Base-by-base conservation (phyloP, 805 yeast genomes). In the Isabelozyma pseudorhagii region DNA sequence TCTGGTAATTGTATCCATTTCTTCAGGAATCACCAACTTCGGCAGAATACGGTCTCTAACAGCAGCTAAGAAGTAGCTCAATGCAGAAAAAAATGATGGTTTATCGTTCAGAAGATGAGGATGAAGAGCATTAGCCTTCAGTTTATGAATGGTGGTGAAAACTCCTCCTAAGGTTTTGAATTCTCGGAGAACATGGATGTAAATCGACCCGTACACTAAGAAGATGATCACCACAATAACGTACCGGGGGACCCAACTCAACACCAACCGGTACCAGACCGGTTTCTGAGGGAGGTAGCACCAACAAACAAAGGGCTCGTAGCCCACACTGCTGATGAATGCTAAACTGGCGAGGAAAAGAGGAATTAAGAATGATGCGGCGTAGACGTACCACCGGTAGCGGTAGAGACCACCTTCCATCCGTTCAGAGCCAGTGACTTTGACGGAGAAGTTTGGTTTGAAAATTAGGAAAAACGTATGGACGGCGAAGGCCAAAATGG, bases 201-300 rank as follows among this genome's bases (percentile, higher is more conserved):
- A 91, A 46, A 91, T 84, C 38, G 85, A 74, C 45, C 81, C 70
- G 64, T 91, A 91, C 43, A 89, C 81, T 3, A 75, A 63, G 36
- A 88, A 59, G 54, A 92, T 87, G 25, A 78, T 60, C 8, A 87
- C 61, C 50, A 87, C 78, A 48, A 91, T 79, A 50, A 80, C 66
- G 62, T 83, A 90, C 45, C 97, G 75, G 10, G 96, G 91, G 1
- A 83, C 84, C 96, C 96, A 92, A 54, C 90, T 81, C 45, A 91
- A 68, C 1, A 74, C 90, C 39, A 86, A 61, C 50, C 89, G 72
- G 62, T 83, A 85, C 94, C 94, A 90, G 7, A 76, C 61, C 0
- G 96, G 96, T 1, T 68, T 53, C 41, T 81, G 80, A 0, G 96
- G 91, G 49, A 91, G 69, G 63, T 86, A 89, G 62, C 96, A 86